A percentile compares a stretch with the other conserved stretches of the same genome.
These are phyloP conservation scores for Lithohypha guttulata DNA, from an alignment of 2,329 filamentous ascomycete genomes.

Conservation along the genomic window DNA sequence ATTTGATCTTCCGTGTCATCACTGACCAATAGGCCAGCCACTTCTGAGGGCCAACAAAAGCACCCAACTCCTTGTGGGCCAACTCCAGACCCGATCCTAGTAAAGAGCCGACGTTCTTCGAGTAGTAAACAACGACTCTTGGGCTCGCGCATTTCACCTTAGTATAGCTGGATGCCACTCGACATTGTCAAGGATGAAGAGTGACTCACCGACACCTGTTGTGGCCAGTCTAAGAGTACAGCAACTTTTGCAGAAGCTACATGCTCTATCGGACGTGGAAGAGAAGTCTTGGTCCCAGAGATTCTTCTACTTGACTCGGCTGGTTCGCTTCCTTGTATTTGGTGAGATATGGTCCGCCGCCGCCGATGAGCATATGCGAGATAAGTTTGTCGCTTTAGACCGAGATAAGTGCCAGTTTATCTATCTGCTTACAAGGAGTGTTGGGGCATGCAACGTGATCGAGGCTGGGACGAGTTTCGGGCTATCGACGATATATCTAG, in stretches of 20 bases:
- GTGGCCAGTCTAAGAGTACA: conserved; percentile 8
- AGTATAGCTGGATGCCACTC: conserved; percentile 8
- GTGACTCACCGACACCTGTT: conserved; percentile 9
- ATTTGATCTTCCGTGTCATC: conserved; percentile 8
- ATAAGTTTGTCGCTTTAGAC: conserved; percentile 35
- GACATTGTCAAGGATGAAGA: conserved; percentile 5
- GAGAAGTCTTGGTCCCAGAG: conserved; percentile 10
- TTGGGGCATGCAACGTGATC: conserved; percentile 27
- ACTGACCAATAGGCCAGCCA: conserved; percentile 8
- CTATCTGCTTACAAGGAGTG: conserved; percentile 27
- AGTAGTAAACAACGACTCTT: conserved; percentile 9
- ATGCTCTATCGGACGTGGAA: conserved; percentile 9
- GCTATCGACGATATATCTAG: conserved; percentile 35
- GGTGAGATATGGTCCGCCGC: conserved; percentile 7
- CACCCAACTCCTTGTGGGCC: conserved; percentile 8
- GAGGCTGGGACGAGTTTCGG: conserved; percentile 35
- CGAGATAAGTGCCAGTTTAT: conserved; percentile 31
- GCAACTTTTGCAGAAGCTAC: conserved; percentile 9
- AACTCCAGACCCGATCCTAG: conserved; percentile 8
- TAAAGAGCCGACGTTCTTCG: conserved; percentile 8
- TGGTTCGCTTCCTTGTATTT: conserved; percentile 10
- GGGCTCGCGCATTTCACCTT: conserved; percentile 8
- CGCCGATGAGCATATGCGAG: conserved; percentile 23
- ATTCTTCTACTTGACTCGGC: conserved; percentile 12
- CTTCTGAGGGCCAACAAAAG: conserved; percentile 8